phyloP scores from a whole-genome alignment of 2,329 filamentous ascomycete species.

The Bipolaris sorokiniana region DNA sequence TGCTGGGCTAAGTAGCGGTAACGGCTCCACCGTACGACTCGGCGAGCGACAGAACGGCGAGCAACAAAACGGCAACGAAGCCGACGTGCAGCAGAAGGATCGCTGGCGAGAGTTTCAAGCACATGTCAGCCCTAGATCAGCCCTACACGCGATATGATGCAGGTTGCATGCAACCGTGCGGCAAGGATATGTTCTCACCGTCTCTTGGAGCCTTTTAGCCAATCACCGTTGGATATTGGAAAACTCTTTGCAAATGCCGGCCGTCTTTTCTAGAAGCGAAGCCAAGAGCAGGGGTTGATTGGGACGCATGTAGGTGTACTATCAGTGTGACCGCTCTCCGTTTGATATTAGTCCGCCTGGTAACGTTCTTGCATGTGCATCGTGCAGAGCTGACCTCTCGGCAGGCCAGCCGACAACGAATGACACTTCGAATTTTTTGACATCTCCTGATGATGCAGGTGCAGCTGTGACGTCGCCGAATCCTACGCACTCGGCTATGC shows the following conservation, averaged over 20 bases:
- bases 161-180: constrained; percentile 18
- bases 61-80: not conserved
- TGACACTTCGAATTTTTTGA: not conserved
- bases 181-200: constrained; percentile 34
- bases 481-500: not conserved
- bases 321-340: not conserved
- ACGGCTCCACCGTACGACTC: constrained; percentile 14
- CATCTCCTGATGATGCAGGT: constrained; percentile 3
- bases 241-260: not conserved
- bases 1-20: constrained; percentile 22
- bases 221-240: not conserved
- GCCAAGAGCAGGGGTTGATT: constrained; percentile 1
- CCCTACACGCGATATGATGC: constrained; percentile 27
- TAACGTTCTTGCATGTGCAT: constrained; percentile 1
- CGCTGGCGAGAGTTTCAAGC: not conserved
- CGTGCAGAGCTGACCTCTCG: constrained; percentile 4
- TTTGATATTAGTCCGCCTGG: not conserved
- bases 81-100: not conserved
- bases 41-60: constrained; percentile 7
- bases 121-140: constrained; percentile 31
- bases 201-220: constrained; percentile 8
- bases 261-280: not conserved
- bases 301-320: not conserved
- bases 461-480: not conserved
- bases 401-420: not conserved